These are phyloP conservation scores for Pythium dissimile DNA, from an alignment of 352 stramenopile species.

Conservation along the genomic window DNA sequence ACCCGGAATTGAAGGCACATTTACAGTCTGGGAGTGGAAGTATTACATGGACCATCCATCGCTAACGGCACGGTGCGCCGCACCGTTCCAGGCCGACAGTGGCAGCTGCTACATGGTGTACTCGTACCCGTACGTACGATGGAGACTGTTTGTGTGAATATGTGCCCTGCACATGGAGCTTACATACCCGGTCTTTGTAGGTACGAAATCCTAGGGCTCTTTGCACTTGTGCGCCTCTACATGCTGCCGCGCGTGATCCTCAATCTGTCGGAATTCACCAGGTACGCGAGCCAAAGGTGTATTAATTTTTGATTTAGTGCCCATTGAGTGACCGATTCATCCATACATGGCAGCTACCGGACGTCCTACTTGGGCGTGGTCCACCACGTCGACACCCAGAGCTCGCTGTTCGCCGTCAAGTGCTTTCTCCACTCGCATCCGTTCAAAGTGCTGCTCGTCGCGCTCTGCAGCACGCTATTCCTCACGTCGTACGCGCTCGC, in stretches of 20 bases:
- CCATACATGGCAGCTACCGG: slow-evolving; percentile 41
- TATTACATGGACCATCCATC: slow-evolving; percentile 37
- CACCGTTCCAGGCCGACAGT: slow-evolving; percentile 28
- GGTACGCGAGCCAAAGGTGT: slow-evolving; percentile 24
- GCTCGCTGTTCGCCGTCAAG: slow-evolving; percentile 78
- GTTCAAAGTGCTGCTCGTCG: slow-evolving; percentile 51
- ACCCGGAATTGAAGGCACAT: slow-evolving; percentile 41
- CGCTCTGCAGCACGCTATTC: slow-evolving; percentile 39
- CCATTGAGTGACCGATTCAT: background rate
- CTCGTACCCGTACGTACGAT: slow-evolving; percentile 53
- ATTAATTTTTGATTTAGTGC: background rate
- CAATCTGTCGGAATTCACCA: slow-evolving; percentile 74
- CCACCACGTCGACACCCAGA: slow-evolving; percentile 74
- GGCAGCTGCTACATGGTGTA: slow-evolving; percentile 67
- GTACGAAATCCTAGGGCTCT: slow-evolving; percentile 61
- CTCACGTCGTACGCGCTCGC: slow-evolving; percentile 59
- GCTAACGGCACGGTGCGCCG: slow-evolving; percentile 24
- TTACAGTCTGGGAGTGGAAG: slow-evolving; percentile 69
- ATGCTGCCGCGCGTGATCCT: slow-evolving; percentile 72
- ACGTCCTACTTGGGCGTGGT: slow-evolving; percentile 71
- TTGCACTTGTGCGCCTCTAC: slow-evolving; percentile 68
- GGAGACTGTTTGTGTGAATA: background rate
- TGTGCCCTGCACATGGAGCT: slow-evolving; percentile 38
- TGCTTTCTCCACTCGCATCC: slow-evolving; percentile 68
- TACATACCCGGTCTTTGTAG: slow-evolving; percentile 60